Base-by-base conservation (phyloP, 192 early-diverging fungal genomes). In the Dispira parvispora region DNA sequence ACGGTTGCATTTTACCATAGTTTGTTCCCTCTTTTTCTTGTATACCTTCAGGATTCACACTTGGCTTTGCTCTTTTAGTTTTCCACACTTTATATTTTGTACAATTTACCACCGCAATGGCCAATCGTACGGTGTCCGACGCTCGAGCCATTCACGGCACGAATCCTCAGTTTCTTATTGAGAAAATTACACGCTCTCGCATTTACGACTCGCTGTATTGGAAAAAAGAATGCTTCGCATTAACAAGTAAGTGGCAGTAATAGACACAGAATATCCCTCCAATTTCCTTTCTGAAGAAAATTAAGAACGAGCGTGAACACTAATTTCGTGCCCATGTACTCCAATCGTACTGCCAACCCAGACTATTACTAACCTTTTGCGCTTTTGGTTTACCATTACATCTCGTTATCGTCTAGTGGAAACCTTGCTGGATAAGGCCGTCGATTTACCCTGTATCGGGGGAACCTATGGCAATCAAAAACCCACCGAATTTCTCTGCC, bases 151-250 rank as follows among this genome's bases (percentile, higher is more conserved):
- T 96, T 60, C 91, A 92, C 60, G 96, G 96, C 55, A 85, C 84
- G 14, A 87, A 98, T 70, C 94, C 96, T 10, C 92, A 93, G 74
- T 89, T 84, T 63, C 75, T 99, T 20, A 84, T 99, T 52, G 94
- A 97, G 74, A 96, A 94, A 66, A 94, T 94, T 67, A 83, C 91
- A 52, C 80, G 92, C 43, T 75, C 83, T 46, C 82, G 93, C 43
- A 96, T 96, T 55, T 89, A 89, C 69, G 91, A 96, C 62, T 88
- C 84, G 43, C 71, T 88, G 3, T 99, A 94, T 74, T 99, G 93
- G 94, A 99, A 99, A 65, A 91, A 97, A 62, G 80, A 87, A 26
- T 94, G 92, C 73, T 99, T 97, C 78, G 92, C 85, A 0, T 77
- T 98, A 20, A 92, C 89, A 50, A 78, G 84, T 87, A 73, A 61